These are phyloP conservation scores for Ballota nigra DNA, from an alignment of 257 asterid genomes.

Conservation along the genomic window DNA sequence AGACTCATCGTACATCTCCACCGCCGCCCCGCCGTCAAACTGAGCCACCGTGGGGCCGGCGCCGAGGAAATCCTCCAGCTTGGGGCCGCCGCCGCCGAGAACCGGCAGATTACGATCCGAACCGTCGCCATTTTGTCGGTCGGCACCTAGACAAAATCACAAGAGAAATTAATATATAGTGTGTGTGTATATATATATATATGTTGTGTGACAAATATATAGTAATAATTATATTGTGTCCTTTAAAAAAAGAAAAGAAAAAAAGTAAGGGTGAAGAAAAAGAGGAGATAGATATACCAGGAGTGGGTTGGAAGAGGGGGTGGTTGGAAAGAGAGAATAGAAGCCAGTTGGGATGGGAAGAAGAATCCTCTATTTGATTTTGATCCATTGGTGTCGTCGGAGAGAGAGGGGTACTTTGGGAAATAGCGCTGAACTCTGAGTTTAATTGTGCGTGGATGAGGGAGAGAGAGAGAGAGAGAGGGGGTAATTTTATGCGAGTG, in stretches of 20 bases:
- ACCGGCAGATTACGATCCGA: conserved; percentile 1
- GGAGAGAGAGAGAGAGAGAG: conserved; percentile 15
- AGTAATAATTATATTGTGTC: background rate
- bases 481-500: background rate
- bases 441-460: background rate
- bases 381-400: conserved; percentile 35
- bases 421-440: conserved; percentile 44
- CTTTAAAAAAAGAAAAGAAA: background rate
- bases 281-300: conserved; percentile 13
- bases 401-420: conserved; percentile 36
- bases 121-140: conserved; percentile 24
- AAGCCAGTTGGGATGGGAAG: conserved; percentile 50
- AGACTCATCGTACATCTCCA: conserved; percentile 47
- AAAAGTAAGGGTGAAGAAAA: conserved; percentile 12
- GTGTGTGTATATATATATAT: background rate
- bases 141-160: conserved; percentile 16
- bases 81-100: conserved; percentile 39
- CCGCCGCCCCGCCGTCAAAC: conserved; percentile 23
- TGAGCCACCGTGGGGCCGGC: conserved; percentile 29
- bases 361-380: conserved; percentile 55
- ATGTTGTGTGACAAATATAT: conserved; percentile 18
- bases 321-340: conserved; percentile 86
- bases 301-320: conserved; percentile 44
- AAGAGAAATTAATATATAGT: conserved; percentile 5
- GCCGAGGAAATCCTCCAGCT: conserved; percentile 78